phyloP scores from a whole-genome alignment of 2,329 filamentous ascomycete species.

The Ophiocordyceps sinensis region DNA sequence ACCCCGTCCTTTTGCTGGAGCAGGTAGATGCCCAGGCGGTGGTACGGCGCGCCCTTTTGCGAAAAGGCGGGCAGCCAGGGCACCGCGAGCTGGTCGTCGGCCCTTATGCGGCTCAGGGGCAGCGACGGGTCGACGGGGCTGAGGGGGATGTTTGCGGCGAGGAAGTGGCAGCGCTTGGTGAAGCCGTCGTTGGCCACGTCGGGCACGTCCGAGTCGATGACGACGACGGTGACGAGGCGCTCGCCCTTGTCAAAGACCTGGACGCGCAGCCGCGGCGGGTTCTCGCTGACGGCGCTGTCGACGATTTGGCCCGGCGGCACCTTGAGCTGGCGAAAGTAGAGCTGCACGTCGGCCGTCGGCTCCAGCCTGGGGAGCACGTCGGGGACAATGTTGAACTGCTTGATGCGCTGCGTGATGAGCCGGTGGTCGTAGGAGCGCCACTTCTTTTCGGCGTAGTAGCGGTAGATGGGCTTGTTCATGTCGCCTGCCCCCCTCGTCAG shows the following conservation, averaged over 20 bases:
- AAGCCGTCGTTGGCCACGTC: constrained; percentile 62
- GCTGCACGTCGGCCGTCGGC: constrained; percentile 62
- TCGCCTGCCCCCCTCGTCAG: constrained; percentile 44
- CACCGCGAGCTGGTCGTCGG: constrained; percentile 50
- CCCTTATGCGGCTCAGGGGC: constrained; percentile 47
- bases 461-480: constrained; percentile 94
- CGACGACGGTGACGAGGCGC: constrained; percentile 69
- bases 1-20: constrained; percentile 59
- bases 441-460: constrained; percentile 71
- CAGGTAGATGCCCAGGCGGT: constrained; percentile 72
- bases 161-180: constrained; percentile 70
- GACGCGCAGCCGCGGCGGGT: constrained; percentile 60
- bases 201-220: constrained; percentile 85
- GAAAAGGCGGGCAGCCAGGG: constrained; percentile 79
- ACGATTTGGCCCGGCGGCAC: constrained; percentile 68
- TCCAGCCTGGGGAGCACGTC: constrained; percentile 74
- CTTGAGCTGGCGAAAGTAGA: constrained; percentile 61
- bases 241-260: constrained; percentile 74
- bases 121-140: constrained; percentile 41
- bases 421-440: constrained; percentile 75
- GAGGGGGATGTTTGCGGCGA: constrained; percentile 53
- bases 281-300: constrained; percentile 57
- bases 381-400: constrained; percentile 75
- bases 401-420: constrained; percentile 71
- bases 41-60: constrained; percentile 83